phyloP scores from a whole-genome alignment of 768 basidiomycete species.

The Obba rivulosa region DNA sequence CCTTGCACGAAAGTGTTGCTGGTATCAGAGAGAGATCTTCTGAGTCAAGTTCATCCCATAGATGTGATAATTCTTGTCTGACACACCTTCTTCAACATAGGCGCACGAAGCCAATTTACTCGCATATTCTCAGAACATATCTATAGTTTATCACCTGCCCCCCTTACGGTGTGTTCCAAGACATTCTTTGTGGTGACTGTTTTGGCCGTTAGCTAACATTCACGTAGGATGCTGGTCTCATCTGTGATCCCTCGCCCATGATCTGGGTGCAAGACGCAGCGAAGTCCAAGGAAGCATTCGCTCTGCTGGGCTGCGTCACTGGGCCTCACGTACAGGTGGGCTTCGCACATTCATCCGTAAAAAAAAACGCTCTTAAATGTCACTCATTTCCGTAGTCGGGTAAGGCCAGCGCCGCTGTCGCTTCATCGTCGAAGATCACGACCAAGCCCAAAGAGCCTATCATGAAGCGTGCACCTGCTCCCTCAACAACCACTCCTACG shows the following conservation, averaged over 20 bases:
- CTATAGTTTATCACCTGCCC: conserved; percentile 68
- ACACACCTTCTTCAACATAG: conserved; percentile 29
- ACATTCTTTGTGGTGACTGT: neutral
- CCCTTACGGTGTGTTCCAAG: conserved; percentile 42
- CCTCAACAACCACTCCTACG: too few species aligned
- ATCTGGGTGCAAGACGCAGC: conserved; percentile 30
- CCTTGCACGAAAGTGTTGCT: conserved; percentile 46
- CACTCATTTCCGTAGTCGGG: conserved; percentile 9
- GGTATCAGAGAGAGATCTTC: conserved; percentile 58
- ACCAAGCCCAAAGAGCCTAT: conserved; percentile 4
- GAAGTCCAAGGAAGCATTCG: conserved; percentile 11
- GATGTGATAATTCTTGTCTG: neutral
- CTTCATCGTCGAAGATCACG: conserved; percentile 10
- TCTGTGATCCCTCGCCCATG: conserved; percentile 29
- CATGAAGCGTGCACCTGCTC: neutral
- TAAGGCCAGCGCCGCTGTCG: conserved; percentile 9
- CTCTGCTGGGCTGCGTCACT: conserved; percentile 20
- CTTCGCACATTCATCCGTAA: neutral
- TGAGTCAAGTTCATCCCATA: conserved; percentile 43
- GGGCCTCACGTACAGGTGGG: conserved; percentile 24
- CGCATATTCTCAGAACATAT: conserved; percentile 55
- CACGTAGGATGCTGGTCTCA: conserved; percentile 38
- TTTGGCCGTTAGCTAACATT: too few species aligned
- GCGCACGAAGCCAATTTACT: conserved; percentile 45
- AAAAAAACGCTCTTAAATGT: neutral